Conservation (phyloP, 768 basidiomycete genomes). For the Hydnomerulius pinastri region DNA sequence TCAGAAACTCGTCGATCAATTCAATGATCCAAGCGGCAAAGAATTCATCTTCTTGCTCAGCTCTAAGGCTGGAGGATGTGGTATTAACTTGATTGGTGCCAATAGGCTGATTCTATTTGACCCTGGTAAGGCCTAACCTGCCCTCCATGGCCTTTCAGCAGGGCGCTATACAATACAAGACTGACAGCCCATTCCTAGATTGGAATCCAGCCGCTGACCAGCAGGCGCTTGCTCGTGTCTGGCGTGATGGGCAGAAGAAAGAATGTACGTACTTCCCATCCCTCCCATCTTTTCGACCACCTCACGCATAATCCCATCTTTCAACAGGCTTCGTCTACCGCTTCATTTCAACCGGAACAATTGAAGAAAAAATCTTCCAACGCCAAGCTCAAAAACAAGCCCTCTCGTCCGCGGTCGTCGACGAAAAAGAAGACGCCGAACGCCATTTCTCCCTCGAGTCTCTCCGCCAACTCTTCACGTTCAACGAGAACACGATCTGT, state of each 20-base stretch:
- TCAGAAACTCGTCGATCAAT: constrained; percentile 94
- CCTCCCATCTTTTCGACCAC: neutral
- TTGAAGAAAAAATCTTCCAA: constrained; percentile 99
- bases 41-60: constrained; percentile 94
- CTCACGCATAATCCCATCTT: neutral
- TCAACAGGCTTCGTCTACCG: constrained; percentile 91
- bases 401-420: constrained; percentile 96
- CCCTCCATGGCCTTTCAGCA: neutral
- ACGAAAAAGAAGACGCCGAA: constrained; percentile 94
- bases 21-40: constrained; percentile 90
- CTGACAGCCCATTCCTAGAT: constrained; percentile 47
- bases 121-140: constrained; percentile 57
- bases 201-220: constrained; percentile 99
- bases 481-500: constrained; percentile 82
- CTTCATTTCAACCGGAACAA: constrained; percentile 95
- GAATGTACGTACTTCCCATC: constrained; percentile 65
- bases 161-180: neutral
- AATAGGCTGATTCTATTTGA: constrained; percentile 96
- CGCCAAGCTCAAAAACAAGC: constrained; percentile 96
- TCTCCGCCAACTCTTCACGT: constrained; percentile 87
- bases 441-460: constrained; percentile 92
- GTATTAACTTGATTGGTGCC: constrained; percentile 96
- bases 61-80: constrained; percentile 94
- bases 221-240: constrained; percentile 96
- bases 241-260: constrained; percentile 99